Evolutionary conservation across 2,329 filamentous ascomycete genomes (phyloP).

Genomic region (Teratosphaeria pseudoeucalypti): DNA sequence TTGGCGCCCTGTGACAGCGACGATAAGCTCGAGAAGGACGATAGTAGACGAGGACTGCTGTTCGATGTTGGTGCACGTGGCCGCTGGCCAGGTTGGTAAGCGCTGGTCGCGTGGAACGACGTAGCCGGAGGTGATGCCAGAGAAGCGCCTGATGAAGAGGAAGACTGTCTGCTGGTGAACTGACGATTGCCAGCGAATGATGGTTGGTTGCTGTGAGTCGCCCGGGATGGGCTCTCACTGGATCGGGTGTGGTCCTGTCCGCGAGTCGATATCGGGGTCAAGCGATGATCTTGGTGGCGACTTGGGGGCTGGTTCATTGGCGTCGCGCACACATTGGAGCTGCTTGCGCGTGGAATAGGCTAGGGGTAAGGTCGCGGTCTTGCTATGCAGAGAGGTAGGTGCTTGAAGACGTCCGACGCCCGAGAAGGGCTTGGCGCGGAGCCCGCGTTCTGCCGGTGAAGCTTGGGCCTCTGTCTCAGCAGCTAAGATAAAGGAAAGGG

Average conservation of each 20-base stretch:
- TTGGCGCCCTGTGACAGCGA: constrained; percentile 39
- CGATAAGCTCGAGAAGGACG: constrained; percentile 43
- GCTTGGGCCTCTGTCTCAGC: not conserved
- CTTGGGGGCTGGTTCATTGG: constrained; percentile 47
- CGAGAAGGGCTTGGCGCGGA: not conserved
- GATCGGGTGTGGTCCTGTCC: not conserved
- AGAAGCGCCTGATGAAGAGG: constrained; percentile 44
- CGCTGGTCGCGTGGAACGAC: constrained; percentile 41
- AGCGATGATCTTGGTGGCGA: constrained; percentile 29
- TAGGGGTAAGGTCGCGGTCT: not conserved
- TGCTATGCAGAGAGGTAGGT: not conserved
- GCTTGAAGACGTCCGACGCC: not conserved
- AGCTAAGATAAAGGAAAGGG: not conserved
- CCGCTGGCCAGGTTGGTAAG: constrained; percentile 47
- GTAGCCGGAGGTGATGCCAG: constrained; percentile 46
- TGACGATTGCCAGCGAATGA: constrained; percentile 41
- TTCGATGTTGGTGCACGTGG: constrained; percentile 46
- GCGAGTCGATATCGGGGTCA: constrained; percentile 38
- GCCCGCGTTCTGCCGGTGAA: not conserved
- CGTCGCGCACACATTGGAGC: constrained; percentile 22
- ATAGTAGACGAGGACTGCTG: constrained; percentile 44
- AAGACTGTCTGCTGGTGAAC: constrained; percentile 43
- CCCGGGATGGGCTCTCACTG: constrained; percentile 41
- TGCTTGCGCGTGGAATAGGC: constrained; percentile 1
- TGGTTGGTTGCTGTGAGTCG: constrained; percentile 42